Conservation (phyloP, 2,329 filamentous ascomycete genomes). For the Myriosclerotinia duriaeana region DNA sequence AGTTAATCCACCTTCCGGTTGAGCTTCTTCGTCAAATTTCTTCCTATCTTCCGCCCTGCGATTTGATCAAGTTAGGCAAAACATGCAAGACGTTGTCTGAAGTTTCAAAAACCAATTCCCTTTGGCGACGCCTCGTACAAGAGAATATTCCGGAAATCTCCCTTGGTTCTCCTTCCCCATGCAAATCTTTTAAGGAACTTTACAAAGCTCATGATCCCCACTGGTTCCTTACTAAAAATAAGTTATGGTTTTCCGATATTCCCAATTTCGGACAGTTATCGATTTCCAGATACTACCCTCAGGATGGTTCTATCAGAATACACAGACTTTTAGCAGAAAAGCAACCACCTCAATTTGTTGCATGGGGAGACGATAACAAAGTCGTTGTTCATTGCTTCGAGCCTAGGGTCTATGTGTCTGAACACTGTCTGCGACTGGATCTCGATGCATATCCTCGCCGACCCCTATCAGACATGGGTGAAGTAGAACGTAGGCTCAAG, state of each 20-base stretch:
- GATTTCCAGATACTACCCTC: conserved; percentile 59
- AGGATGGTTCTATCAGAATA: conserved; percentile 74
- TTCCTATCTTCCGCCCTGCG: conserved; percentile 60
- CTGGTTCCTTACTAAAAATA: conserved; percentile 80
- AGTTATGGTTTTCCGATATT: conserved; percentile 84
- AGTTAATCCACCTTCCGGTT: conserved; percentile 60
- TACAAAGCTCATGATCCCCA: conserved; percentile 73
- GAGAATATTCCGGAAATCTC: conserved; percentile 59
- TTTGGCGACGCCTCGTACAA: conserved; percentile 73
- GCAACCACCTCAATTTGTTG: conserved; percentile 52
- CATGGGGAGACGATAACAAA: conserved; percentile 64
- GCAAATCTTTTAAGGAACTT: conserved; percentile 65
- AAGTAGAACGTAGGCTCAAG: conserved; percentile 9
- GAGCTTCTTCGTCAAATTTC: conserved; percentile 77
- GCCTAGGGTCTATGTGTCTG: conserved; percentile 67
- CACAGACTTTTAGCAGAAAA: conserved; percentile 72
- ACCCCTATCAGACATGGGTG: conserved; percentile 1
- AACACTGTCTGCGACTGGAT: conserved; percentile 43
- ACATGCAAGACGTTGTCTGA: conserved; percentile 62
- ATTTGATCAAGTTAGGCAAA: conserved; percentile 59
- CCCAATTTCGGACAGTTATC: conserved; percentile 46
- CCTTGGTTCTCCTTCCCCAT: conserved; percentile 58
- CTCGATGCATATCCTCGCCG: conserved; percentile 22
- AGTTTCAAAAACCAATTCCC: conserved; percentile 62
- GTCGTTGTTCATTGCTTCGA: conserved; percentile 73